Evolutionary conservation across 2,329 filamentous ascomycete species (phyloP).

Genomic region (Mollisiaceae sp.): DNA sequence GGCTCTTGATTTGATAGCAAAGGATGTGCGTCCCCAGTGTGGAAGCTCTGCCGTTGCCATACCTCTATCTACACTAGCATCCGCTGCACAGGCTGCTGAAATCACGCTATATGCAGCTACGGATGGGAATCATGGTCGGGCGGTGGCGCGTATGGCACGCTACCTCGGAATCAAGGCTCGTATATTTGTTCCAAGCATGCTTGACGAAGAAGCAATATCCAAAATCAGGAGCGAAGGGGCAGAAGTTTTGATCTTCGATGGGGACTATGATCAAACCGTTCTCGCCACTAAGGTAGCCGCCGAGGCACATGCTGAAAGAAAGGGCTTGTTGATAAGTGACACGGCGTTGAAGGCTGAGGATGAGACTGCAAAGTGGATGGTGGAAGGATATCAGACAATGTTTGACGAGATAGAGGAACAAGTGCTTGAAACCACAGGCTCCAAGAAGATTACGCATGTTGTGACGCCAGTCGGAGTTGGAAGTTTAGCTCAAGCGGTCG

Average conservation of each 20-base stretch:
- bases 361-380: slow-evolving; percentile 72
- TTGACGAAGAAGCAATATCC: slow-evolving; percentile 58
- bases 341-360: slow-evolving; percentile 70
- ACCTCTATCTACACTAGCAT: slow-evolving; percentile 31
- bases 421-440: slow-evolving; percentile 51
- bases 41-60: neutral
- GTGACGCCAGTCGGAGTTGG: slow-evolving; percentile 75
- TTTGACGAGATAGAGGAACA: slow-evolving; percentile 71
- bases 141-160: slow-evolving; percentile 70
- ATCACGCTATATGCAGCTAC: slow-evolving; percentile 61
- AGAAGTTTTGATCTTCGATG: slow-evolving; percentile 57
- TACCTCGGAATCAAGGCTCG: slow-evolving; percentile 59
- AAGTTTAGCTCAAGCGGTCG: slow-evolving; percentile 72
- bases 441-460: slow-evolving; percentile 51
- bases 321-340: slow-evolving; percentile 67
- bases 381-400: slow-evolving; percentile 79
- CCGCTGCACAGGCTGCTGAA: slow-evolving; percentile 47
- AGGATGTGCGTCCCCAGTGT: neutral
- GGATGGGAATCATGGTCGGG: slow-evolving; percentile 79
- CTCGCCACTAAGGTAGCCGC: slow-evolving; percentile 18
- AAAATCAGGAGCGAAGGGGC: slow-evolving; percentile 68
- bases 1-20: slow-evolving; percentile 48
- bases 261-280: slow-evolving; percentile 69
- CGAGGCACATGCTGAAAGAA: slow-evolving; percentile 23
- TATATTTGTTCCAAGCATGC: slow-evolving; percentile 67